Evolutionary conservation across 208 protist species (phyloP).

Genomic region (Leishmania braziliensis): DNA sequence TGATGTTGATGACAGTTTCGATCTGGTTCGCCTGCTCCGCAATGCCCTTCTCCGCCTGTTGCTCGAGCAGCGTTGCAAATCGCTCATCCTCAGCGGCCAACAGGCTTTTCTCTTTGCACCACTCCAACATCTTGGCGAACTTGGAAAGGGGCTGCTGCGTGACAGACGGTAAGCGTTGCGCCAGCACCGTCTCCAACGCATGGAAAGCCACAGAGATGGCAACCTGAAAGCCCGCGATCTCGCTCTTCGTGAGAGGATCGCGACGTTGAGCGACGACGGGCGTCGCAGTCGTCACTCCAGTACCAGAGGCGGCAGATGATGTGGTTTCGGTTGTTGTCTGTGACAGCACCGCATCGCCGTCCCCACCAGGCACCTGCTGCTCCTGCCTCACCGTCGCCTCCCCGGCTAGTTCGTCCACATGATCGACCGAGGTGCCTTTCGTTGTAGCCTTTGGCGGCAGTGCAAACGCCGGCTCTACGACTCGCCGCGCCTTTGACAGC

Average conservation of each 20-base stretch:
- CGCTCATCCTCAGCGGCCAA: slow-evolving; percentile 31
- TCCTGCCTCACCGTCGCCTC: not conserved
- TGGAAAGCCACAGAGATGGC: slow-evolving; percentile 31
- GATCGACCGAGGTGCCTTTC: not conserved
- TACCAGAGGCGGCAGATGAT: not conserved
- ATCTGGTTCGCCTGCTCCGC: slow-evolving; percentile 59
- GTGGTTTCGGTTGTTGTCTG: not conserved
- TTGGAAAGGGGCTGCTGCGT: slow-evolving; percentile 65
- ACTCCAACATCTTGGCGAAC: slow-evolving; percentile 57
- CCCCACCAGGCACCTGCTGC: not conserved
- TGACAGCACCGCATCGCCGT: not conserved
- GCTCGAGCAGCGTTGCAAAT: slow-evolving; percentile 36
- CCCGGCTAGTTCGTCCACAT: not conserved
- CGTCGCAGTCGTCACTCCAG: not conserved
- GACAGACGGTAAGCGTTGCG: slow-evolving; percentile 18
- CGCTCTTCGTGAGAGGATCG: slow-evolving; percentile 35
- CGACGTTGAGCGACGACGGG: not conserved
- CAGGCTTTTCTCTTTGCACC: slow-evolving; percentile 49
- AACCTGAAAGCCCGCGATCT: slow-evolving; percentile 36
- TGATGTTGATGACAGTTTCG: slow-evolving; percentile 78
- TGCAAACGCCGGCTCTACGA: slow-evolving; percentile 32
- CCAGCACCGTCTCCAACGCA: slow-evolving; percentile 38
- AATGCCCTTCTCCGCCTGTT: slow-evolving; percentile 43
- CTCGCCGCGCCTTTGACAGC: slow-evolving; percentile 76
- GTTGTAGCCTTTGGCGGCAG: not conserved